Evolutionary conservation across 257 asterid genomes (phyloP), one percentile per base, ranked within the genome.

Genomic region (Fraxinus cuspidata): DNA sequence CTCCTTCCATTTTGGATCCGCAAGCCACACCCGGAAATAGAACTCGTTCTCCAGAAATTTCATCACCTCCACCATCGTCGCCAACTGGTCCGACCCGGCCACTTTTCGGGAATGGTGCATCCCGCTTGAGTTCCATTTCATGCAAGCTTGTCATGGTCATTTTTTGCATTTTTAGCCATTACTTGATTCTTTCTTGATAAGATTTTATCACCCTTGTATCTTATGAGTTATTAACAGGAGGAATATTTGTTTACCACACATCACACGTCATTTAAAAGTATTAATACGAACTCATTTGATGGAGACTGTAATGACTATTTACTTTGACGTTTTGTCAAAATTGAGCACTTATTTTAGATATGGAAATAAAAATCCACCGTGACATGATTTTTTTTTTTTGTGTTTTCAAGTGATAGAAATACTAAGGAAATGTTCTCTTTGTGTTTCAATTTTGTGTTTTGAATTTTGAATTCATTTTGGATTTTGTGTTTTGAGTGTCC

Each of bases 11-110:
- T 38, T 56, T 92, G 76, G 81, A 80, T 15, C 99, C 98, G 3
- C 92, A 92, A 84, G 96, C 92, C 73, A 88, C 88, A 3, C 85
- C 96, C 1, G 85, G 84, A 15, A 83, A 81, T 51, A 73, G 85
- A 75, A 83, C 79, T 35, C 81, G 68, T 15, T 19, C 87, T 2
- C 51, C 95, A 0, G 1, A 32, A 42, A 2, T 42, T 7, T 44
- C 89, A 34, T 25, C 84, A 28, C 87, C 86, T 21, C 81, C 85
- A 4, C 78, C 80, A 31, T 82, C 81, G 7, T 74, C 88, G 18
- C 47, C 89, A 11, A 71, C 82, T 7, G 65, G 88, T 18, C 82
- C 83, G 21, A 68, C 88, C 23, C 60, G 82, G 29, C 77, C 86
- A 28, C 73, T 76, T 16, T 25, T 77, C 0, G 89, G 92, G 81